Evolutionary conservation across 441 rosid genomes (phyloP).

Genomic region (Adansonia madagascariensis): DNA sequence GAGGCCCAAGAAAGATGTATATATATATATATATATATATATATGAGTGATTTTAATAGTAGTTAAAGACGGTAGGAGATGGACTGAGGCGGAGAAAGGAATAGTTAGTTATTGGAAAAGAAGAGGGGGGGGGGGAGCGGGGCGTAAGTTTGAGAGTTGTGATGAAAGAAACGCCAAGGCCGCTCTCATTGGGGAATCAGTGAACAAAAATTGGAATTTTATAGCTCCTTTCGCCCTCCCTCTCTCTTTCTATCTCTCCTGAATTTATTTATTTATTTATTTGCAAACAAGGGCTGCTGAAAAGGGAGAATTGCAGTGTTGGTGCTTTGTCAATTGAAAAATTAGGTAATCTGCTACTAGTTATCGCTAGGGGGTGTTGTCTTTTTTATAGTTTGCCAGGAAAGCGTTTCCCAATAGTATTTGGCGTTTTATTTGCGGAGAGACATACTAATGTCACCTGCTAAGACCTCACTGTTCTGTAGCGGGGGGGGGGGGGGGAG

Average conservation of each 20-base stretch:
- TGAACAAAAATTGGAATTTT: constrained; percentile 55
- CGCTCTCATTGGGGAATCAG: constrained; percentile 47
- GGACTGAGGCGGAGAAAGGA: constrained; percentile 15
- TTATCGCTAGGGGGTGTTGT: constrained; percentile 35
- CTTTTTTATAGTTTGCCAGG: constrained; percentile 50
- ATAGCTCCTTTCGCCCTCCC: constrained; percentile 31
- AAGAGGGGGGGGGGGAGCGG: constrained; percentile 22
- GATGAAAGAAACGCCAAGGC: constrained; percentile 58
- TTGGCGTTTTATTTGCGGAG: constrained; percentile 41
- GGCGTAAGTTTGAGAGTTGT: constrained; percentile 33
- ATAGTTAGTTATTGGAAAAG: background rate
- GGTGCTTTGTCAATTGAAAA: constrained; percentile 28
- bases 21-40: background rate
- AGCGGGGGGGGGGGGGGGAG: background rate
- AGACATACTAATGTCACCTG: constrained; percentile 37
- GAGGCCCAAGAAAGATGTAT: background rate
- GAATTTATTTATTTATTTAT: constrained; percentile 15
- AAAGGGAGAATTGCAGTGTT: constrained; percentile 16
- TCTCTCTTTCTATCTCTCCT: constrained; percentile 27
- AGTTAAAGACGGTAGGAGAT: constrained; percentile 4
- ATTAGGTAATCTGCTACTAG: constrained; percentile 31
- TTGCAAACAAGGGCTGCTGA: constrained; percentile 37
- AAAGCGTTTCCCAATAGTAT: constrained; percentile 49
- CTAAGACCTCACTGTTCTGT: constrained; percentile 23
- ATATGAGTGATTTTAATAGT: background rate